Evolutionary conservation across 139 green algal genomes (phyloP), one percentile per base, ranked within the genome.

Genomic region (Astrephomene gubernaculifera): DNA sequence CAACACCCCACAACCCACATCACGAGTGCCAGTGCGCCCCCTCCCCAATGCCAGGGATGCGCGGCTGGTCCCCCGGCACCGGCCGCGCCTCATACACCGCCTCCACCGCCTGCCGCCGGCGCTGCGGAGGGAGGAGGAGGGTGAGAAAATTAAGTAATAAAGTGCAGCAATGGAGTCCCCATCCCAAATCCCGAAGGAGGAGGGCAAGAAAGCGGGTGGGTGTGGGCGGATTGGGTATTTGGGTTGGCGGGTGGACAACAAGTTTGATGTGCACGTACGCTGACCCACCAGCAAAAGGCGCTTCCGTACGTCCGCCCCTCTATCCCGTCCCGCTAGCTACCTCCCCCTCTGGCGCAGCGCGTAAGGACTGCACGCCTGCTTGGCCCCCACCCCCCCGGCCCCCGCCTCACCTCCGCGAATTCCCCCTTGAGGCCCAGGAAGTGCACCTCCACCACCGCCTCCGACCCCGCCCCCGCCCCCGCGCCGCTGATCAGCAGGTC

Each of bases 341-440:
- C 49, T 57, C 49, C 49, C 14, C 49, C 49, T 57, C 49, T 17
- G 49, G n/a, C n/a, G n/a, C n/a, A n/a, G n/a, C n/a, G n/a, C n/a
- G n/a, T n/a, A n/a, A n/a, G n/a, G n/a, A n/a, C n/a, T n/a, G n/a
- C n/a, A n/a, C n/a, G n/a, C n/a, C n/a, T n/a, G n/a, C n/a, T n/a
- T n/a, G n/a, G 49, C 49, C 49, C 49, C 49, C 49, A 31, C 39
- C 14, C 7, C 35, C 33, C 39, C 6, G n/a, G n/a, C n/a, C 2
- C 19, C 2, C 17, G 4, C 29, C 87, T 52, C 67, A 94, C 92
- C 87, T 95, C 86, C 52, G 80, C 89, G 69, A 95, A 97, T 60
- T 96, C 93, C 17, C 95, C 95, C 63, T 97, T 98, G 39, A 98
- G 87, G 2, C 94, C 96, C 19, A 98, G 88, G 75, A 98, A 98